Evolutionary conservation across 495 filamentous ascomycete species (phyloP), one percentile per base, ranked within the genome.

Genomic region (Filosporella fistucella): DNA sequence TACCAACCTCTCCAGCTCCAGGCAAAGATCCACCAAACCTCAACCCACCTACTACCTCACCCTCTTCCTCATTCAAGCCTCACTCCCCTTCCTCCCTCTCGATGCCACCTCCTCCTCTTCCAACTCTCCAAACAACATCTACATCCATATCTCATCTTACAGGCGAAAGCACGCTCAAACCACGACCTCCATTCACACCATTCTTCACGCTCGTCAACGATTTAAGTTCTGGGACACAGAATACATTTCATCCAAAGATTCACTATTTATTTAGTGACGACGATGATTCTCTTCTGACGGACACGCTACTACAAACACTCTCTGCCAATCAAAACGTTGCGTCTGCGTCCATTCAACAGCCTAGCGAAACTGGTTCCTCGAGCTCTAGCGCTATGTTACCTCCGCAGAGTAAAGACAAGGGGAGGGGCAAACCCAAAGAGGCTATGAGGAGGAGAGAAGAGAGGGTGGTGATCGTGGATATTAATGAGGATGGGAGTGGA

Each of bases 251-350:
- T 64, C 91, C 94, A 17, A 80, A 75, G 32, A 81, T 95, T 2
- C 89, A 91, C 72, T 97, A 97, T 68, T 78, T 96, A 50, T 97
- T 95, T 68, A 76, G 75, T 53, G 85, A 91, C 59, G 89, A 95
- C 65, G 78, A 81, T 48, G 69, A 72, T 9, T 74, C n/a, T n/a
- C n/a, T n/a, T n/a, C 64, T 88, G 24, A 85, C 84, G 6, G 18
- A 22, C 2, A 34, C 40, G 8, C 22, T 41, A 9, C 14, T n/a
- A n/a, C n/a, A n/a, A n/a, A n/a, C n/a, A n/a, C n/a, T n/a, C n/a
- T n/a, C n/a, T n/a, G n/a, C n/a, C n/a, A n/a, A n/a, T n/a, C n/a
- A n/a, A n/a, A n/a, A n/a, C n/a, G n/a, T n/a, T n/a, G n/a, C n/a
- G n/a, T n/a, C n/a, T n/a, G n/a, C n/a, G n/a, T n/a, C n/a, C n/a